Evolutionary conservation across 768 basidiomycete species (phyloP), one percentile per base, ranked within the genome.

Genomic region (Trametes punicea): DNA sequence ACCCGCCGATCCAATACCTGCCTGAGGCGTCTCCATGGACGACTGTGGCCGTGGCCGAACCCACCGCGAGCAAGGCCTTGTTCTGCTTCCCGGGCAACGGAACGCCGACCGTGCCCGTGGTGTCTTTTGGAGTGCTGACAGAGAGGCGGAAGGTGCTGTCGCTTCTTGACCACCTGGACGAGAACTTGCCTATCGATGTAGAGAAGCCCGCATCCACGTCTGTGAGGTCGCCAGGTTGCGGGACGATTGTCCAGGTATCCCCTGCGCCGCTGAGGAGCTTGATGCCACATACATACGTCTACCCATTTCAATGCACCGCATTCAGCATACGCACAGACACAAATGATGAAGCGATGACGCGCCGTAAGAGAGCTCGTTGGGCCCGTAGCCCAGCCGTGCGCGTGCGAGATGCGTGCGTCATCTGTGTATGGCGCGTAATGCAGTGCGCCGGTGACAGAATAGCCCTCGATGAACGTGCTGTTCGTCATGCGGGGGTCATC

Each of bases 391-490:
- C 58, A 60, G 13, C 58, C 58, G 11, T 60, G 58, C 25, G 58
- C 58, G 30, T 60, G 58, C 29, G 58, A 60, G 48, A 60, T 60
- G 10, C 58, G 48, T n/a, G 58, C 44, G 49, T 60, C 58, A 45
- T 60, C 51, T 23, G 48, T 16, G 29, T 60, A 60, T 29, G 58
- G 58, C 29, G 58, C 58, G 44, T 60, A 60, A 50, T 60, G 58
- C 49, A 60, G 49, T 44, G 36, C 53, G 38, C 58, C 58, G 6
- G 42, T 47, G 27, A 41, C 31, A 15, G 58, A 55, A 30, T 60
- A 60, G 23, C 58, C 58, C 58, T 60, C 58, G 49, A 60, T 55
- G 58, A 60, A 60, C 48, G 58, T 60, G 58, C 58, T 60, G 53
- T 60, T 60, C 49, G 58, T 60, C 58, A 60, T 60, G 40, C 58